Evolutionary conservation across 345 rosid species (phyloP), one percentile per base, ranked within the genome.

Genomic region (Boechera retrofracta): DNA sequence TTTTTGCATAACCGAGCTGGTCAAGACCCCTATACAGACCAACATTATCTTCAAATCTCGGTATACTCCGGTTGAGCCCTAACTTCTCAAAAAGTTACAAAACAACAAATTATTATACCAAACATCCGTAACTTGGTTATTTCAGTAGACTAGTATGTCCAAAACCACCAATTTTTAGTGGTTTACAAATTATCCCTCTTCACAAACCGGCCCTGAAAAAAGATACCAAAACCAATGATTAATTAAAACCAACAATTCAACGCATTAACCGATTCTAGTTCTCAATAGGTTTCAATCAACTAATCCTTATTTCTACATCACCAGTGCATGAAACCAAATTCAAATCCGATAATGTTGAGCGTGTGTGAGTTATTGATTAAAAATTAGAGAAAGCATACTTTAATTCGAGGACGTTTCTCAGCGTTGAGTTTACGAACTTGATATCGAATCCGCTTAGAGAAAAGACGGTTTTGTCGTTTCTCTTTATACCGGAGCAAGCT

Each of bases 371-470:
- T 54, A n/a, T 33, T 32, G 41, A n/a, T 3, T 3, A 47, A 74
- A 4, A 57, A 56, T 4, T 12, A 21, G 36, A 10, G 5, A 39
- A 72, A 51, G 12, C 53, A 11, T 81, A 83, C 97, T 95, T 92
- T 94, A 47, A 90, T 64, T 2, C 98, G 89, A 57, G 98, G 98
- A 42, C 98, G 97, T 51, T 90, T 92, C 82, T 94, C 95, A 2
- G 98, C 98, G 55, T 94, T 94, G 78, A 90, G 89, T 85, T 92
- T 94, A 64, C 98, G 85, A 71, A 94, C 98, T 83, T 94, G 81
- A 67, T 94, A 94, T 7, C 97, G 88, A 31, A 94, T 87, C 32
- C 93, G 81, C 78, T 92, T 94, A 11, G 94, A 72, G 83, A 94
- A 94, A 58, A 94, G 97, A 56, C 98, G 85, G 72, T 54, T 90